phyloP scores from a whole-genome alignment of 2,329 filamentous ascomycete genomes.

The Aspergillus sp. region DNA sequence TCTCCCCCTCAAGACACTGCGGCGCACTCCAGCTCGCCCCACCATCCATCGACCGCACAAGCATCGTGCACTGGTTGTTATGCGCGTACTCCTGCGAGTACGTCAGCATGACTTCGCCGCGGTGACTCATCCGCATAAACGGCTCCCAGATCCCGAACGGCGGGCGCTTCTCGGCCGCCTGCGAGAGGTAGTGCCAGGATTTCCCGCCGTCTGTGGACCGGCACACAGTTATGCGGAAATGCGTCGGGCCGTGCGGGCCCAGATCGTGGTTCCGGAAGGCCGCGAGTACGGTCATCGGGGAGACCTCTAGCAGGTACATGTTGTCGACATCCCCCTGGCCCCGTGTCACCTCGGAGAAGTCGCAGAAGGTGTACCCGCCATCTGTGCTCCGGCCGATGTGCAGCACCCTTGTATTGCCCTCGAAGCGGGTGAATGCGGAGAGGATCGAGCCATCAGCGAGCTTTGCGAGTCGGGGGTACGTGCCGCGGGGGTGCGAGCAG shows the following conservation, averaged over 20 bases:
- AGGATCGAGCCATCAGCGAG: slow-evolving; percentile 53
- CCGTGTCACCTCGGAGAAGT: slow-evolving; percentile 51
- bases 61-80: slow-evolving; percentile 56
- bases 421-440: slow-evolving; percentile 50
- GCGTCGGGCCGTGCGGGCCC: slow-evolving; percentile 40
- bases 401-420: slow-evolving; percentile 44
- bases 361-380: slow-evolving; percentile 46
- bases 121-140: slow-evolving; percentile 49
- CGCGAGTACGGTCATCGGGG: slow-evolving; percentile 43
- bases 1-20: slow-evolving; percentile 45
- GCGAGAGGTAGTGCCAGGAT: slow-evolving; percentile 50
- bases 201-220: slow-evolving; percentile 51
- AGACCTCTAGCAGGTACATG: slow-evolving; percentile 51
- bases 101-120: slow-evolving; percentile 49
- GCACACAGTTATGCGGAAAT: slow-evolving; percentile 58
- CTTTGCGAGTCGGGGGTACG: slow-evolving; percentile 54
- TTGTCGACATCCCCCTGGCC: slow-evolving; percentile 54
- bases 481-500: slow-evolving; percentile 46
- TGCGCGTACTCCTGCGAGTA: slow-evolving; percentile 53
- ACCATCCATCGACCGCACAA: slow-evolving; percentile 49
- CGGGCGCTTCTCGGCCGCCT: slow-evolving; percentile 49
- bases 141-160: slow-evolving; percentile 55
- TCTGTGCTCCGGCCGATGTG: slow-evolving; percentile 52
- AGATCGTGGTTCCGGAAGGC: slow-evolving; percentile 56
- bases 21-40: slow-evolving; percentile 52